Evolutionary conservation across 805 yeast species (phyloP).

Genomic region (Ogataea degrootiae): DNA sequence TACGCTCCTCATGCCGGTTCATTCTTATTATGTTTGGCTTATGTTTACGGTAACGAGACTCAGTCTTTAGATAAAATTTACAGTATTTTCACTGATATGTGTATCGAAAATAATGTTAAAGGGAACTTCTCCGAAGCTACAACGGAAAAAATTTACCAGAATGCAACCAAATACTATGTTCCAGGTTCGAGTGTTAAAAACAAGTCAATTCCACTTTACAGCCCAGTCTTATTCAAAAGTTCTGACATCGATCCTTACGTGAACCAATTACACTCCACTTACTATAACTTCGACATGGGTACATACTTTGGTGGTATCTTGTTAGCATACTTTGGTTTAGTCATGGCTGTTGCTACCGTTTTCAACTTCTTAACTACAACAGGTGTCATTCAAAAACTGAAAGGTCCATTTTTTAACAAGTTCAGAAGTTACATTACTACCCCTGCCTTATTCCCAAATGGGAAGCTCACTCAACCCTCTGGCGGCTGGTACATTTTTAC

Average conservation of each 20-base stretch:
- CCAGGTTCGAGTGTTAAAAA: conserved; percentile 3
- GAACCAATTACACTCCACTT: conserved; percentile 13
- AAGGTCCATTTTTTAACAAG: conserved; percentile 29
- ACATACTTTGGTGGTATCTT: conserved; percentile 33
- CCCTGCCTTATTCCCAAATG: conserved; percentile 34
- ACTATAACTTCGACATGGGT: conserved; percentile 24
- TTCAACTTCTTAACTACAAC: conserved; percentile 28
- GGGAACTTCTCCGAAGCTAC: background rate
- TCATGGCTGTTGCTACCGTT: conserved; percentile 33
- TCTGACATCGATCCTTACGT: conserved; percentile 2
- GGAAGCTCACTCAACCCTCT: conserved; percentile 11
- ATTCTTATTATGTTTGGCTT: conserved; percentile 9
- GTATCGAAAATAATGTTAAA: background rate
- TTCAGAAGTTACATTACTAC: conserved; percentile 32
- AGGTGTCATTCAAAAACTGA: conserved; percentile 27
- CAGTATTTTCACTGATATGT: background rate
- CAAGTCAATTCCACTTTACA: conserved; percentile 9
- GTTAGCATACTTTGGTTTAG: conserved; percentile 35
- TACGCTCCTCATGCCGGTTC: conserved; percentile 18
- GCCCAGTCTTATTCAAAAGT: conserved; percentile 13
- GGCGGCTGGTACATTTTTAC: conserved; percentile 15
- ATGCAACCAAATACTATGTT: conserved; percentile 25
- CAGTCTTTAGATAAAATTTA: conserved; percentile 2
- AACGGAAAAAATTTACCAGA: conserved; percentile 20
- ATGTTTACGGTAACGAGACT: conserved; percentile 3